Evolutionary conservation across 352 stramenopile species (phyloP), one percentile per base, ranked within the genome.

Genomic region (Globisporangium cystogenes): DNA sequence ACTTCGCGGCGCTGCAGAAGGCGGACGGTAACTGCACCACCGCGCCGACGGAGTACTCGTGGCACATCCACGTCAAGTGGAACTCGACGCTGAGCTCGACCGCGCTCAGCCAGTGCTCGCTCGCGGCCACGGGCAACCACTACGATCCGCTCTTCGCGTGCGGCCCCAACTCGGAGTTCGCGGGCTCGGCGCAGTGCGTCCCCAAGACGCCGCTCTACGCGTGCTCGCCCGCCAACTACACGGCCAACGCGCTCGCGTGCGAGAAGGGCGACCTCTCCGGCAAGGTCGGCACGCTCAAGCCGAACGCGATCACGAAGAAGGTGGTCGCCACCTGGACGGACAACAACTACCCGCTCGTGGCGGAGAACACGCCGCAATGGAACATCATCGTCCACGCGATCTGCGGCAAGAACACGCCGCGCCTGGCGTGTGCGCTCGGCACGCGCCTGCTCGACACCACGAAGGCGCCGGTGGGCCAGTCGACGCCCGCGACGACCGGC

Each of bases 211-310:
- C 69, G 2, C 26, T 48, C 27, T 85, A 86, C 53, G 49, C 46
- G 20, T 86, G 77, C 58, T 82, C 58, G 6, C 60, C 61, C 0
- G 43, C 59, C n/a, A 62, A 46, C 7, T 84, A 86, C 57, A 39
- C 36, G 2, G 46, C 53, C 1, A 48, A 82, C 55, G 63, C 70
- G 8, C 48, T 64, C 0, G 60, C 68, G 11, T 87, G 76, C 41
- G 76, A 86, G 53, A 82, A 83, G 24, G 76, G 76, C 0, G 73
- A 87, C 33, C 53, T 87, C 39, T 59, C 71, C 2, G 72, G 74
- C 48, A 87, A 85, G 53, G 53, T 78, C 33, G 74, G 74, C 24
- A 35, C 51, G 23, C 59, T 86, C 44, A 66, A 65, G 53, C 55
- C 58, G 20, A 56, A 73, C 40, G 29, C 64, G 6, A 50, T 2